Conservation (phyloP, 495 filamentous ascomycete genomes). For the Aspergillus biplanus region DNA sequence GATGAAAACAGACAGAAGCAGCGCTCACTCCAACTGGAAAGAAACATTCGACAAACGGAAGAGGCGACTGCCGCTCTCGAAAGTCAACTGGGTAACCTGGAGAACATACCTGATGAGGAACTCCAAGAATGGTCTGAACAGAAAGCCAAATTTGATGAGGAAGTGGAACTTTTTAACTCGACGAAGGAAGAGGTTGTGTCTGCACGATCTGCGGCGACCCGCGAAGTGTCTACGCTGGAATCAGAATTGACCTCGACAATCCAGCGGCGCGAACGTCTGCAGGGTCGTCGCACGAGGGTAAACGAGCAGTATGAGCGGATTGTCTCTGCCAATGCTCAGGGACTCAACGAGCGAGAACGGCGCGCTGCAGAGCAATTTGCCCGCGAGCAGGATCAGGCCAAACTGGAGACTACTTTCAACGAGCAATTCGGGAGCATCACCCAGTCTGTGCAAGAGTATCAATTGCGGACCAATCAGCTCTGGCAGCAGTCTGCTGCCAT, state of each 20-base stretch:
- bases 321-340: slow-evolving; percentile 73
- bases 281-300: slow-evolving; percentile 72
- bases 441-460: slow-evolving; percentile 52
- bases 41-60: slow-evolving; percentile 82
- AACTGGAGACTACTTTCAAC: slow-evolving; percentile 54
- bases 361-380: slow-evolving; percentile 69
- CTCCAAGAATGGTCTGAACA: slow-evolving; percentile 60
- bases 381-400: slow-evolving; percentile 65
- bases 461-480: slow-evolving; percentile 48
- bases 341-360: slow-evolving; percentile 73
- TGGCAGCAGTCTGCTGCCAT: slow-evolving; percentile 53
- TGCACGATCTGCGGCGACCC: slow-evolving; percentile 65
- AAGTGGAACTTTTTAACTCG: slow-evolving; percentile 64
- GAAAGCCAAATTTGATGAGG: slow-evolving; percentile 63
- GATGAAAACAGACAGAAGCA: slow-evolving; percentile 83
- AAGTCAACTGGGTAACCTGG: slow-evolving; percentile 66
- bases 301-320: slow-evolving; percentile 80
- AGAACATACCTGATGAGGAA: slow-evolving; percentile 69
- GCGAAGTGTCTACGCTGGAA: slow-evolving; percentile 64
- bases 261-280: slow-evolving; percentile 78
- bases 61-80: slow-evolving; percentile 67
- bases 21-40: slow-evolving; percentile 74
- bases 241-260: slow-evolving; percentile 68
- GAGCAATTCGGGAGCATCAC: slow-evolving; percentile 50
- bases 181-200: slow-evolving; percentile 61